These are phyloP conservation scores for Podospora appendiculata DNA, from an alignment of 495 filamentous ascomycete species.

Conservation along the genomic window DNA sequence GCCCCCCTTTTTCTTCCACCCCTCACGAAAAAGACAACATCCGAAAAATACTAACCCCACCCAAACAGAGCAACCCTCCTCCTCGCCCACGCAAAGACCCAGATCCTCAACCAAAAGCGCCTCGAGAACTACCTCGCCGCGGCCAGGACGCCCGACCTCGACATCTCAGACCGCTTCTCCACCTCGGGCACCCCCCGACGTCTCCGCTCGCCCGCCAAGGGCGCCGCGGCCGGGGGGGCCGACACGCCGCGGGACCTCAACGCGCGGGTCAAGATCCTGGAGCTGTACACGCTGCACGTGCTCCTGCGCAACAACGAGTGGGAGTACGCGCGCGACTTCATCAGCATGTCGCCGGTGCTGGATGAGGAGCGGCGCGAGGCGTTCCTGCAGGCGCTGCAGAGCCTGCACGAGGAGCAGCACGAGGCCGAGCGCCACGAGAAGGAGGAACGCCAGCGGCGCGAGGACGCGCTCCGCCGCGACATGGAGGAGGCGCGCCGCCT, in stretches of 20 bases:
- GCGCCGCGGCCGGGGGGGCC: slow-evolving; percentile 37
- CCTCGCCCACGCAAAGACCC: slow-evolving; percentile 75
- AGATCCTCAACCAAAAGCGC: slow-evolving; percentile 73
- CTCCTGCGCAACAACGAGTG: slow-evolving; percentile 86
- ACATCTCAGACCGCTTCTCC: slow-evolving; percentile 50
- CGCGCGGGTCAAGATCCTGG: slow-evolving; percentile 77
- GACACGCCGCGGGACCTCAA: slow-evolving; percentile 71
- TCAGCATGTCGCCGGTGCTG: slow-evolving; percentile 70
- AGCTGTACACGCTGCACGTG: slow-evolving; percentile 89
- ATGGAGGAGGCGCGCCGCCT: slow-evolving; percentile 50
- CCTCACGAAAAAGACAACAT: not conserved
- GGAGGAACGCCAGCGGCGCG: slow-evolving; percentile 54
- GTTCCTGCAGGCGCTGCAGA: slow-evolving; percentile 69
- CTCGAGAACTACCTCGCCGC: slow-evolving; percentile 88
- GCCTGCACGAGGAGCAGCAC: slow-evolving; percentile 62
- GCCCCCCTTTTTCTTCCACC: not conserved
- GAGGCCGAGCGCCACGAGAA: slow-evolving; percentile 55
- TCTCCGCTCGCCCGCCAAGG: slow-evolving; percentile 27
- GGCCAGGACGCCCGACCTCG: slow-evolving; percentile 58
- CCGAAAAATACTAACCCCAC: slow-evolving; percentile 9
- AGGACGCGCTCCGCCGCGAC: slow-evolving; percentile 49
- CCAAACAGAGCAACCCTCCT: slow-evolving; percentile 66
- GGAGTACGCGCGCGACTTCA: slow-evolving; percentile 89
- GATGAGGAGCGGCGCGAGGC: slow-evolving; percentile 88
- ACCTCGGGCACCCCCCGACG: slow-evolving; percentile 9